phyloP scores from a whole-genome alignment of 257 asterid genomes.

The Scutellaria galericulata region DNA sequence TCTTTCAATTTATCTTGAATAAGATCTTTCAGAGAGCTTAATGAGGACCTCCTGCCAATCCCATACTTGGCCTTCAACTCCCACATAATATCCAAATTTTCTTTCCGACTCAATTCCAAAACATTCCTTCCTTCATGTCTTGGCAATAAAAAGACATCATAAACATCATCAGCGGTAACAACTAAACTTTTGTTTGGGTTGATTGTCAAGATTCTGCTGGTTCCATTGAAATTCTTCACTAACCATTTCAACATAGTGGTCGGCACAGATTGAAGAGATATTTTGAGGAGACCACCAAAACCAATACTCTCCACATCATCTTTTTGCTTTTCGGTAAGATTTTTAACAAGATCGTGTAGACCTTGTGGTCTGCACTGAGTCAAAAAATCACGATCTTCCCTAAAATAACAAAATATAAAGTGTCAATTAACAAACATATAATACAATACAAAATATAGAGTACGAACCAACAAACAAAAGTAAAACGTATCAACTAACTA shows the following conservation, averaged over 20 bases:
- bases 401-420: neutral
- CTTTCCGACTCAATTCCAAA: neutral
- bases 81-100: neutral
- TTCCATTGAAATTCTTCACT: constrained; percentile 9
- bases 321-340: neutral
- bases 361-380: constrained; percentile 4
- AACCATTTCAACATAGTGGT: neutral
- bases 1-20: neutral
- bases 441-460: too few relatives aligned
- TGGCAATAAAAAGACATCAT: constrained; percentile 10
- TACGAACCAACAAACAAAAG: too few relatives aligned
- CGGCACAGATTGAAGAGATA: neutral
- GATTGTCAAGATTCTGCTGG: constrained; percentile 1
- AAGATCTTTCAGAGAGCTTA: neutral
- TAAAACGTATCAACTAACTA: too few relatives aligned
- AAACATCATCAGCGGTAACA: neutral
- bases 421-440: too few relatives aligned
- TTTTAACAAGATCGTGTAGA: neutral
- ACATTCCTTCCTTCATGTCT: neutral
- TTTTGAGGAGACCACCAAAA: constrained; percentile 6
- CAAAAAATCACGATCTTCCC: neutral
- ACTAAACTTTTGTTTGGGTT: neutral
- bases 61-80: neutral
- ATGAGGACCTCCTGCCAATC: neutral
- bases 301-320: constrained; percentile 3